Evolutionary conservation across 2,329 filamentous ascomycete species (phyloP).

Genomic region (Neofusicoccum umdonicola): DNA sequence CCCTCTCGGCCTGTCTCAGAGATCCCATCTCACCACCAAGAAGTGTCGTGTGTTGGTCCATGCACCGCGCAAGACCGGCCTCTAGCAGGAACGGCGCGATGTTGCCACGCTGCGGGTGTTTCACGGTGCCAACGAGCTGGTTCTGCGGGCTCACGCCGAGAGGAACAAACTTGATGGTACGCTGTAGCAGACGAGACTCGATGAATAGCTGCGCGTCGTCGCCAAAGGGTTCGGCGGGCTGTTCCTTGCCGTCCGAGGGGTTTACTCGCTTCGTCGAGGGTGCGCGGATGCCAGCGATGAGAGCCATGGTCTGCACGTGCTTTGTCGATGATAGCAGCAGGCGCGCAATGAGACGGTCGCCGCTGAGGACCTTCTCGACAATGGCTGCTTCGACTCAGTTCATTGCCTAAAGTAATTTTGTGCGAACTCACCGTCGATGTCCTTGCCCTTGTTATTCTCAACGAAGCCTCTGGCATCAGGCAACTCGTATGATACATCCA

Average conservation of each 20-base stretch:
- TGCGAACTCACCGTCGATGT: constrained; percentile 61
- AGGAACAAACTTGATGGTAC: constrained; percentile 77
- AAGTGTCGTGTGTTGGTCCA: constrained; percentile 92
- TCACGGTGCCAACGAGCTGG: constrained; percentile 81
- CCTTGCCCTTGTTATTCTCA: constrained; percentile 79
- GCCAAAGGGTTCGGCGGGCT: constrained; percentile 83
- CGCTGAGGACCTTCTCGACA: constrained; percentile 86
- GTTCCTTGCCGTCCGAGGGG: constrained; percentile 72
- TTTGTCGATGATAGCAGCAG: constrained; percentile 77
- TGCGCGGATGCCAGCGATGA: constrained; percentile 83
- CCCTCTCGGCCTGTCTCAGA: constrained; percentile 81
- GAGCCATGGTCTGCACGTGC: constrained; percentile 84
- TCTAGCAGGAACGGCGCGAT: constrained; percentile 89
- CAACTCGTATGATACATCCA: constrained; percentile 79
- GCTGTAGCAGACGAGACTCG: constrained; percentile 80
- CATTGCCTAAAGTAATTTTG: not conserved
- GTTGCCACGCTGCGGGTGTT: constrained; percentile 81
- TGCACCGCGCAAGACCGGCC: constrained; percentile 85
- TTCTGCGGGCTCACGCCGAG: constrained; percentile 86
- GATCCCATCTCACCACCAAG: constrained; percentile 84
- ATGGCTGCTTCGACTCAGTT: constrained; percentile 46
- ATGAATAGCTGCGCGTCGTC: constrained; percentile 88
- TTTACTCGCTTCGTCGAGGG: constrained; percentile 86
- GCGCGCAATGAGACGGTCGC: constrained; percentile 83
- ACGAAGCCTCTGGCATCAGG: constrained; percentile 72